These are phyloP conservation scores for Blastobotrys malaysiensis DNA, from an alignment of 1,139 yeast genomes.

Conservation along the genomic window DNA sequence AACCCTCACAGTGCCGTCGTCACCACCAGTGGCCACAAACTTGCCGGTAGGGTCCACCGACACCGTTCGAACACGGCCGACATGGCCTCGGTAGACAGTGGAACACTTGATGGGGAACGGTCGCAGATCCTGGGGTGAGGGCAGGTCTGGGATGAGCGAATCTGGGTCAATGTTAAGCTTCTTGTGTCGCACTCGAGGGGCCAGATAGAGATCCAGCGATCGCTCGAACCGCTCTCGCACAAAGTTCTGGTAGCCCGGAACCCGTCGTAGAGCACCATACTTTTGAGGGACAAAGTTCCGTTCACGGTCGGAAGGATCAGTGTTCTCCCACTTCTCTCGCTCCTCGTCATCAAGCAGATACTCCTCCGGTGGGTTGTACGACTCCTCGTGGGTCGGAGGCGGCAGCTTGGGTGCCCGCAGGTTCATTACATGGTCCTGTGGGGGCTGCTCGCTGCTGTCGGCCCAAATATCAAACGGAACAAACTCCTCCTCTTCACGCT, in stretches of 20 bases:
- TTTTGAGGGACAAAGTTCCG: constrained; percentile 78
- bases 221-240: constrained; percentile 92
- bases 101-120: constrained; percentile 97
- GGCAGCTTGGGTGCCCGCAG: constrained; percentile 91
- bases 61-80: constrained; percentile 72
- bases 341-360: constrained; percentile 80
- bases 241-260: constrained; percentile 85
- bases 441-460: constrained; percentile 49
- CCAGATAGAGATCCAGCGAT: constrained; percentile 85
- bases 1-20: constrained; percentile 90
- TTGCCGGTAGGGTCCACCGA: constrained; percentile 85
- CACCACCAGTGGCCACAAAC: constrained; percentile 97
- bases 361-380: constrained; percentile 97
- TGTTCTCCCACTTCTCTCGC: constrained; percentile 60
- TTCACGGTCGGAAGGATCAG: constrained; percentile 75
- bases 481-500: constrained; percentile 43
- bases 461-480: constrained; percentile 77
- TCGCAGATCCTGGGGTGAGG: constrained; percentile 92
- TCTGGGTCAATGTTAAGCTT: constrained; percentile 94
- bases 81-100: constrained; percentile 77
- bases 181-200: constrained; percentile 92
- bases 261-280: constrained; percentile 75
- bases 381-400: constrained; percentile 95
- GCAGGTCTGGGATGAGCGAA: constrained; percentile 89
- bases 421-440: constrained; percentile 75